These are phyloP conservation scores for rapeseed (Brassica napus) DNA, from an alignment of 345 rosid genomes.

Conservation along the genomic window DNA sequence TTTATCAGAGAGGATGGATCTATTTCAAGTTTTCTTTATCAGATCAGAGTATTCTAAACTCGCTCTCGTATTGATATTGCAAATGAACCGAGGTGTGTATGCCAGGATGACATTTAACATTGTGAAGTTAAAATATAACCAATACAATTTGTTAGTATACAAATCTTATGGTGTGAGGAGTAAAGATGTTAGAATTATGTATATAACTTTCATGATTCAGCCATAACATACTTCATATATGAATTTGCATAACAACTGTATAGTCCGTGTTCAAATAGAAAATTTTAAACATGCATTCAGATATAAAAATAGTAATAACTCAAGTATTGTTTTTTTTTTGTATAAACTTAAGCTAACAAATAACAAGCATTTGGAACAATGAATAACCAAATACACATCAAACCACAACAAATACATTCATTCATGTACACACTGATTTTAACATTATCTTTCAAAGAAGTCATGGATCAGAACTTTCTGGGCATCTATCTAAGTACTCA, in stretches of 20 bases:
- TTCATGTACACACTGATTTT: constrained; percentile 34
- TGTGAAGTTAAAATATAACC: background rate
- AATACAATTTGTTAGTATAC: background rate
- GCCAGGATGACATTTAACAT: background rate
- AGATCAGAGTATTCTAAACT: background rate
- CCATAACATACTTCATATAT: background rate
- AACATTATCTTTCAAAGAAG: constrained; percentile 24
- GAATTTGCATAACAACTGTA: background rate
- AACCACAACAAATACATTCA: constrained; percentile 26
- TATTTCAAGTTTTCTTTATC: background rate
- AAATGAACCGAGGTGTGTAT: background rate
- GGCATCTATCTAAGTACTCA: background rate
- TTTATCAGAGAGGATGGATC: background rate
- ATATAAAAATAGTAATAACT: background rate
- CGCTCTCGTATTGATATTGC: background rate
- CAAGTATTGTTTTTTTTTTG: background rate
- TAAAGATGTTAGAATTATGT: background rate
- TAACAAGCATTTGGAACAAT: constrained; percentile 9
- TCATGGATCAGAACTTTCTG: background rate
- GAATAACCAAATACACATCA: constrained; percentile 13
- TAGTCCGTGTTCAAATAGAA: background rate
- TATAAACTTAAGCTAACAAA: background rate
- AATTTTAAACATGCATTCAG: background rate
- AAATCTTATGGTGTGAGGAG: background rate
- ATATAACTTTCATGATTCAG: background rate